These are phyloP conservation scores for Blastocladiella emersonii DNA, from an alignment of 371 early-diverging fungal genomes.

Conservation along the genomic window DNA sequence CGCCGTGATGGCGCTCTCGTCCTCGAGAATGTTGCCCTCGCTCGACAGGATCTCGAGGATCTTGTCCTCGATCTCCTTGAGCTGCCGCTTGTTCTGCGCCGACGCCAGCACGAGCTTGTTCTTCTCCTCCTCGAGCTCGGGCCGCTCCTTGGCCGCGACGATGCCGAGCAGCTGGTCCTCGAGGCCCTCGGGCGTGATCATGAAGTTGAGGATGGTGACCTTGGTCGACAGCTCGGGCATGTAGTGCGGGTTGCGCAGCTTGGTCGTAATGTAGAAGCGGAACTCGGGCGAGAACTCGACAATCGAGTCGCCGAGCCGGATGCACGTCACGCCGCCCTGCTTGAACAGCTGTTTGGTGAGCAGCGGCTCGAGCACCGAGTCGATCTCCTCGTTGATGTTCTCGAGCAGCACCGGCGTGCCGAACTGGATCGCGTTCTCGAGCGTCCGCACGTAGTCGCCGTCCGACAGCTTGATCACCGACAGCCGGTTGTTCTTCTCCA, in stretches of 20 bases:
- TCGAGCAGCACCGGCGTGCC: conserved; percentile 41
- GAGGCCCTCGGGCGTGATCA: conserved; percentile 35
- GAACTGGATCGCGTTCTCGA: conserved; percentile 43
- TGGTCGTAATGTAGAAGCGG: conserved; percentile 40
- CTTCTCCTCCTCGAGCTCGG: conserved; percentile 43
- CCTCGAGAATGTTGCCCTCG: conserved; percentile 44
- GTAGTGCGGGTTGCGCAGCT: conserved; percentile 42
- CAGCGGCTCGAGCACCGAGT: conserved; percentile 39
- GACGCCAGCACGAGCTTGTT: conserved; percentile 34
- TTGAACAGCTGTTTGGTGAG: conserved; percentile 34
- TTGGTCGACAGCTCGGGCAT: conserved; percentile 41
- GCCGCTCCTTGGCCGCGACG: conserved; percentile 42
- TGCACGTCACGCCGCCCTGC: conserved; percentile 37
- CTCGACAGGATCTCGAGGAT: conserved; percentile 42
- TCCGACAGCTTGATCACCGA: conserved; percentile 42
- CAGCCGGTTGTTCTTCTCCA: conserved; percentile 35
- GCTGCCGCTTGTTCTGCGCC: conserved; percentile 38
- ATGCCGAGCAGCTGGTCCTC: conserved; percentile 43
- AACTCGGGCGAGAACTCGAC: conserved; percentile 41
- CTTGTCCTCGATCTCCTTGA: conserved; percentile 46
- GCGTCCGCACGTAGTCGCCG: conserved; percentile 35
- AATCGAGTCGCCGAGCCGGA: conserved; percentile 39
- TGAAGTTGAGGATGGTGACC: conserved; percentile 42
- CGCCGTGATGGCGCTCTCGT: conserved; percentile 40
- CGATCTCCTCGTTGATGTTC: conserved; percentile 36